Evolutionary conservation across 2,329 filamentous ascomycete species (phyloP).

Genomic region (Claviceps capensis): DNA sequence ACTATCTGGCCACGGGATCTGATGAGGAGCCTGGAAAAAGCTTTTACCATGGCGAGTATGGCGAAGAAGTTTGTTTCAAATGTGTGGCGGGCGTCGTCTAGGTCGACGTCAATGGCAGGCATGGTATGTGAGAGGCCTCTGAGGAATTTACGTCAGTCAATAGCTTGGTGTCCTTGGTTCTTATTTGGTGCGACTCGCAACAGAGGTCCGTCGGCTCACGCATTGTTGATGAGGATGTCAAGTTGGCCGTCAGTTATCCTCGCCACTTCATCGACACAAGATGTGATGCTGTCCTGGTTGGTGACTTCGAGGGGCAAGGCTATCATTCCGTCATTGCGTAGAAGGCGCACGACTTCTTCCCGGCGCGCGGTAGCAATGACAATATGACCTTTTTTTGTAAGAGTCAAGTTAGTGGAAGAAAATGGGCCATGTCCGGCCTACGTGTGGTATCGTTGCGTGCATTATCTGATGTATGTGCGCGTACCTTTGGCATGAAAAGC

Average conservation of each 20-base stretch:
- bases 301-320: background rate
- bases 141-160: background rate
- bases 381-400: background rate
- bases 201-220: background rate
- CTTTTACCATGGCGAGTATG: background rate
- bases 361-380: background rate
- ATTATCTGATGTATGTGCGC: background rate
- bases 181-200: background rate
- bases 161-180: background rate
- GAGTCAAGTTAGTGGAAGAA: background rate
- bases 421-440: background rate
- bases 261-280: background rate
- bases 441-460: background rate
- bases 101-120: background rate
- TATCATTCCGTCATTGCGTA: background rate
- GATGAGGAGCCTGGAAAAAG: background rate
- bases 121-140: constrained; percentile 1
- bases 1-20: background rate
- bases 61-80: background rate
- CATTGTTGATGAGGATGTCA: constrained; percentile 1
- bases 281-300: background rate
- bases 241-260: background rate
- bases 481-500: background rate
- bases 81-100: background rate
- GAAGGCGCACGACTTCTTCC: background rate